These are phyloP conservation scores for Calycina herbarum DNA, from an alignment of 2,329 filamentous ascomycete genomes.

Conservation along the genomic window DNA sequence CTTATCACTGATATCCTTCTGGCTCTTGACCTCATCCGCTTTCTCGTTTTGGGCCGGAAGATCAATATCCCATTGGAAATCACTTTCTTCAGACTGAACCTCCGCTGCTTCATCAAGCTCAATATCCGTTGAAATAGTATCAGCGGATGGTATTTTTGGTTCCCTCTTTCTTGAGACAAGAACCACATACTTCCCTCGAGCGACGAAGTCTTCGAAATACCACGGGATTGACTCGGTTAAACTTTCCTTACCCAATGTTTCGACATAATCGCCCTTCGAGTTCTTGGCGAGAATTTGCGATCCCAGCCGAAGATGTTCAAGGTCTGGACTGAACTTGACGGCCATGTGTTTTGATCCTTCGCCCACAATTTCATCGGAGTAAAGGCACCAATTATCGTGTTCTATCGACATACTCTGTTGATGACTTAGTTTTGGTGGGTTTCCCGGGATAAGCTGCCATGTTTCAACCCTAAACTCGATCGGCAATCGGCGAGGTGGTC, in stretches of 20 bases:
- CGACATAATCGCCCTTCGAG: not conserved
- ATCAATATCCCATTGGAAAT: not conserved
- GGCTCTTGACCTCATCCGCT: not conserved
- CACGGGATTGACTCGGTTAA: not conserved
- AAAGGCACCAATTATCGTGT: not conserved
- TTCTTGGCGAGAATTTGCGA: not conserved
- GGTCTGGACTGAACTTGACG: not conserved
- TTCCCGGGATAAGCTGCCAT: not conserved
- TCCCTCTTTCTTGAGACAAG: not conserved
- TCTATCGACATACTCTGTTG: not conserved
- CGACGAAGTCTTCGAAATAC: slow-evolving; percentile 1
- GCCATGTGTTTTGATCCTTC: not conserved
- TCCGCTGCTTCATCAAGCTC: not conserved
- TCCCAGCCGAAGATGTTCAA: not conserved
- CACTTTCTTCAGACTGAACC: not conserved
- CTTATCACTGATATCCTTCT: not conserved
- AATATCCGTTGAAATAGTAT: not conserved
- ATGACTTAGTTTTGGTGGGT: not conserved
- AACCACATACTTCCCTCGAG: not conserved
- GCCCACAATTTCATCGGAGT: not conserved
- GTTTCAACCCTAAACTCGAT: slow-evolving; percentile 2
- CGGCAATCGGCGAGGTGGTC: not conserved
- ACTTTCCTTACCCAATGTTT: not conserved
- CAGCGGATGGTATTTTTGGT: not conserved
- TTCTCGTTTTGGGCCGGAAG: not conserved